phyloP scores from a whole-genome alignment of 2,329 filamentous ascomycete genomes.

The Graphilbum fragrans region DNA sequence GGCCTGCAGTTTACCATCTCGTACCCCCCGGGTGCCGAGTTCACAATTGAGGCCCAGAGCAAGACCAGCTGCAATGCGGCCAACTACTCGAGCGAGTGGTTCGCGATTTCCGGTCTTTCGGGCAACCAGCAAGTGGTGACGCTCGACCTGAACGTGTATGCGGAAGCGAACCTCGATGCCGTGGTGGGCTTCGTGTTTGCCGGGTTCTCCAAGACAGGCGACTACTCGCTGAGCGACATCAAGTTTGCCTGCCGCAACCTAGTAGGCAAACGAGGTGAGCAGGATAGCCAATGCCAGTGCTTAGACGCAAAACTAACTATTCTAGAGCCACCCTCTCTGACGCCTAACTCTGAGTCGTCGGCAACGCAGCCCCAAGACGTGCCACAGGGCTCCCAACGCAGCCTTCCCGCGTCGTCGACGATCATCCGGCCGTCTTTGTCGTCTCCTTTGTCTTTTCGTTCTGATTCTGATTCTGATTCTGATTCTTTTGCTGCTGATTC shows the following conservation, averaged over 20 bases:
- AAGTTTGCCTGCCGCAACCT: conserved; percentile 9
- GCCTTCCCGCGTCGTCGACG: too few species aligned
- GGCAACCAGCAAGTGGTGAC: conserved; percentile 9
- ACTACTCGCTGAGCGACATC: conserved; percentile 9
- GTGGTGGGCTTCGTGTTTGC: conserved; percentile 9
- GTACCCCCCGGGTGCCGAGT: conserved; percentile 7
- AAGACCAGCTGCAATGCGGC: conserved; percentile 4
- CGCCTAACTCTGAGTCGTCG: conserved; percentile 2
- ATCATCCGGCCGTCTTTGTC: too few species aligned
- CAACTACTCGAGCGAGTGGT: conserved; percentile 10
- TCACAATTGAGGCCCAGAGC: conserved; percentile 9
- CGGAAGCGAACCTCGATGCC: conserved; percentile 6
- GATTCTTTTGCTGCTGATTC: not conserved
- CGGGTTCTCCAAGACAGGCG: conserved; percentile 5
- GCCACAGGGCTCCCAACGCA: too few species aligned
- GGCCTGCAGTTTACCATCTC: conserved; percentile 8
- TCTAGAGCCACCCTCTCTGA: conserved; percentile 7
- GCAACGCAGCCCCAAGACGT: conserved; percentile 5
- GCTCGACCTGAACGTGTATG: conserved; percentile 9
- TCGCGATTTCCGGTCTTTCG: conserved; percentile 6
- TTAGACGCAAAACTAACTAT: conserved; percentile 6
- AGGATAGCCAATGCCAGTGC: not conserved
- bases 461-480: too few species aligned
- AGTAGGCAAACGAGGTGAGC: conserved; percentile 4
- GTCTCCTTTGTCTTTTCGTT: too few species aligned